phyloP scores from a whole-genome alignment of 2,329 filamentous ascomycete species.

The Simplicillium aogashimaense region DNA sequence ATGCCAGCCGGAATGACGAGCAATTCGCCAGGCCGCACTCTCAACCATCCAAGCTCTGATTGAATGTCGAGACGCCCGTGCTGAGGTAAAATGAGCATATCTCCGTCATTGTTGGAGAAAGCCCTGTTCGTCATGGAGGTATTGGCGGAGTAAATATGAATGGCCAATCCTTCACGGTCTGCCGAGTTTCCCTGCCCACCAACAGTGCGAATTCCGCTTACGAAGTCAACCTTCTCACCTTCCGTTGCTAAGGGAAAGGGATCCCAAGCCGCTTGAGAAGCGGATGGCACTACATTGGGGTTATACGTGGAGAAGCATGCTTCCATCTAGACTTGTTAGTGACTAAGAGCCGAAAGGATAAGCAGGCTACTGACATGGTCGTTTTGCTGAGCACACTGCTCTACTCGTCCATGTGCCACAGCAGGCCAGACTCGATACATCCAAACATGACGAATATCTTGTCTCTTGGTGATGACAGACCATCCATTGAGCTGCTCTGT shows the following conservation, averaged over 20 bases:
- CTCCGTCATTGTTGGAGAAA: conserved; percentile 52
- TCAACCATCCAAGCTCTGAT: conserved; percentile 55
- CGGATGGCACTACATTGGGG: conserved; percentile 30
- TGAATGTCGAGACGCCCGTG: conserved; percentile 57
- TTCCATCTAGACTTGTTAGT: conserved; percentile 15
- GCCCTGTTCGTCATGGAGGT: conserved; percentile 34
- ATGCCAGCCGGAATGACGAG: conserved; percentile 57
- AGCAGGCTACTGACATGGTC: not conserved
- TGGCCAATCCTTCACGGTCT: conserved; percentile 35
- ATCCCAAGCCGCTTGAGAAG: conserved; percentile 38
- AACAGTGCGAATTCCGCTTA: conserved; percentile 36
- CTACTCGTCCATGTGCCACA: conserved; percentile 17
- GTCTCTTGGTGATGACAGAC: conserved; percentile 20
- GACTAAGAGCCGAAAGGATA: not conserved
- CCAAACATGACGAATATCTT: conserved; percentile 21
- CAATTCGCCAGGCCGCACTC: conserved; percentile 59
- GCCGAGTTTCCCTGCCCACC: conserved; percentile 40
- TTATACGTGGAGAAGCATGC: conserved; percentile 36
- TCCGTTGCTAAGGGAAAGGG: conserved; percentile 23
- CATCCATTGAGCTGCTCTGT: conserved; percentile 38
- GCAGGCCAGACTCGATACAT: conserved; percentile 22
- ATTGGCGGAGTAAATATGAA: conserved; percentile 37
- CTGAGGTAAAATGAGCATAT: conserved; percentile 56
- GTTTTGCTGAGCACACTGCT: conserved; percentile 14
- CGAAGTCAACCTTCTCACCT: conserved; percentile 35